Evolutionary conservation across 139 green algal species (phyloP), one percentile per base, ranked within the genome.

Genomic region (Micractinium sp.): DNA sequence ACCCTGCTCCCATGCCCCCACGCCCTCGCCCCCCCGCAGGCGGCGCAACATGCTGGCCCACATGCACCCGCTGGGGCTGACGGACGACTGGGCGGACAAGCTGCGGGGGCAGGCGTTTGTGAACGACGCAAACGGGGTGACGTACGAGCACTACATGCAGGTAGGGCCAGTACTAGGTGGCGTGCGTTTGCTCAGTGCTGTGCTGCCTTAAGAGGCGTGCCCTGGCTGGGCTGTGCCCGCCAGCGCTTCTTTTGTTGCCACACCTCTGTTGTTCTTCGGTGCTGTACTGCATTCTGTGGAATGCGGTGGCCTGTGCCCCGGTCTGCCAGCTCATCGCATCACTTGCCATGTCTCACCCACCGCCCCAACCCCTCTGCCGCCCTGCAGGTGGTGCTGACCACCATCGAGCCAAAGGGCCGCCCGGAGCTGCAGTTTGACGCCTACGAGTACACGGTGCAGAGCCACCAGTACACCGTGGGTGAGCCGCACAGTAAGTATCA

Each of bases 381-480:
- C 15, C 71, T 61, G 60, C 95, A 98, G 96, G 92, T 97, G 1
- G 95, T 98, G 47, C 90, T 97, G 89, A 98, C 96, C 16, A 96
- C 94, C 16, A 93, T 98, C 0, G 91, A 97, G 91, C 94, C 96
- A 3, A 83, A 85, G 9, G 88, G 87, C 12, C 82, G 81, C n/a
- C 82, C 75, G 4, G 69, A 87, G 35, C 35, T 75, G 7, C 82
- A 89, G 23, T 98, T 96, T 83, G 96, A 99, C 85, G 96, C 96
- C 0, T 99, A 98, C 82, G 96, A 99, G 89, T 99, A 99, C 92
- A 98, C 95, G 33, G 96, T 95, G 35, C 96, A 98, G 91, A 96
- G 92, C 87, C 96, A 99, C 92, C 93, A 93, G 9, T 99, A 97
- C 91, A 93, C 93, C 80, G 92, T 91, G 3, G 69, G 71, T 61